Conservation (phyloP, 2,329 filamentous ascomycete genomes). For the Aspergillus sp. region DNA sequence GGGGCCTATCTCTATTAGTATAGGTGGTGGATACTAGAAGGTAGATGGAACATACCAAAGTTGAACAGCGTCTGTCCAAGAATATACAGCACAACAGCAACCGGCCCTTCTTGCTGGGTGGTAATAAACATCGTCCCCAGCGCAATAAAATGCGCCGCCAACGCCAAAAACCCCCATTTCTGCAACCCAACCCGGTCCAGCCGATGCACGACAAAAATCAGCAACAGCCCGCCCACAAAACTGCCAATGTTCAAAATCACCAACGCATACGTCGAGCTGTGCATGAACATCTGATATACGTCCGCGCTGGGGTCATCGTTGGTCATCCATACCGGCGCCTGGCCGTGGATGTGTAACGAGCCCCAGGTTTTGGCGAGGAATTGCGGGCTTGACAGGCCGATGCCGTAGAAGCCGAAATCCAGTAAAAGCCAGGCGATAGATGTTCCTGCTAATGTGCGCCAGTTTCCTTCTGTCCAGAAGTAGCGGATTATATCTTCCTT, state of each 20-base stretch:
- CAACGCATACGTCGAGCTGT: slow-evolving; percentile 34
- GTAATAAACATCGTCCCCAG: slow-evolving; percentile 40
- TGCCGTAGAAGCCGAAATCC: slow-evolving; percentile 56
- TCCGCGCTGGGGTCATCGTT: slow-evolving; percentile 36
- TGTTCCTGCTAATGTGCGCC: slow-evolving; percentile 41
- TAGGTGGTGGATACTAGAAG: neutral
- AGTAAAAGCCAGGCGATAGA: slow-evolving; percentile 51
- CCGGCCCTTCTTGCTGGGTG: slow-evolving; percentile 28
- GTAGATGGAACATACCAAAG: slow-evolving; percentile 31
- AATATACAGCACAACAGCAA: slow-evolving; percentile 39
- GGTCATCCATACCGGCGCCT: slow-evolving; percentile 33
- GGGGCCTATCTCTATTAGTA: slow-evolving; percentile 20
- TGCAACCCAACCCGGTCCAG: slow-evolving; percentile 40
- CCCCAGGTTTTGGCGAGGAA: slow-evolving; percentile 40
- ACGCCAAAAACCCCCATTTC: slow-evolving; percentile 40
- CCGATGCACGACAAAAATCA: slow-evolving; percentile 36
- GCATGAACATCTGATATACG: slow-evolving; percentile 34
- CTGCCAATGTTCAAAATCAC: slow-evolving; percentile 39
- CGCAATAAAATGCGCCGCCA: slow-evolving; percentile 40
- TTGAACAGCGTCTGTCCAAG: slow-evolving; percentile 46
- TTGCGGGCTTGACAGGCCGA: slow-evolving; percentile 44
- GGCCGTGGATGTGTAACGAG: slow-evolving; percentile 20
- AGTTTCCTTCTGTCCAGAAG: slow-evolving; percentile 40
- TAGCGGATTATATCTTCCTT: slow-evolving; percentile 35
- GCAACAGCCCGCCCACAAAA: slow-evolving; percentile 36